Evolutionary conservation across 169 alveolate genomes (phyloP).

Genomic region (Ichthyophthirius multifiliis): DNA sequence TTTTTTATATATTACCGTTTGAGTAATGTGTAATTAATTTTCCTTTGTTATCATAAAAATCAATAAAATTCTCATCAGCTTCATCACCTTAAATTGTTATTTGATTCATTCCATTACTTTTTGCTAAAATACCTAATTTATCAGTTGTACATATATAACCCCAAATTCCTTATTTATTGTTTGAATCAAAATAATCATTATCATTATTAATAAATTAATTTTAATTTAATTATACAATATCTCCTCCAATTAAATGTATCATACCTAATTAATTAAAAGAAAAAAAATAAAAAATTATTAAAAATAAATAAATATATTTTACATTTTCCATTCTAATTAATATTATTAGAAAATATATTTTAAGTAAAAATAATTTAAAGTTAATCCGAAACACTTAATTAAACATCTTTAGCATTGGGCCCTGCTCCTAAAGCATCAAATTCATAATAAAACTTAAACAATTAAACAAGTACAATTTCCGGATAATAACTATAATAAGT

Average conservation of each 20-base stretch:
- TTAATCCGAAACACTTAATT: background rate
- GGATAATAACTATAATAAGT: background rate
- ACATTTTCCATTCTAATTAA: background rate
- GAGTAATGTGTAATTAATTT: background rate
- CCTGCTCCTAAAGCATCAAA: background rate
- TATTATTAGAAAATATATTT: background rate
- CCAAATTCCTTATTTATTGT: background rate
- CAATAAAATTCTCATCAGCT: no score
- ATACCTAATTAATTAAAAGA: background rate
- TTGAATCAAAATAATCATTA: background rate
- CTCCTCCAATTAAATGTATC: conserved; percentile 1
- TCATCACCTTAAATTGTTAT: background rate
- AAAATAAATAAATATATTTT: background rate
- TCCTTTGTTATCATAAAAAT: background rate
- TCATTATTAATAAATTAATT: background rate
- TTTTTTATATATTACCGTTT: background rate
- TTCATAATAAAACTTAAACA: background rate
- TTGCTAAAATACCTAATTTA: background rate
- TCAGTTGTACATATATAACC: conserved; percentile 1
- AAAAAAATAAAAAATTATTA: background rate
- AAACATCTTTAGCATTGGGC: background rate
- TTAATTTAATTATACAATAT: background rate
- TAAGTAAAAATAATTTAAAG: background rate
- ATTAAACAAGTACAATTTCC: background rate
- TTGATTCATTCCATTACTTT: background rate